phyloP scores from a whole-genome alignment of 768 basidiomycete genomes.

The Kwoniella sp. region DNA sequence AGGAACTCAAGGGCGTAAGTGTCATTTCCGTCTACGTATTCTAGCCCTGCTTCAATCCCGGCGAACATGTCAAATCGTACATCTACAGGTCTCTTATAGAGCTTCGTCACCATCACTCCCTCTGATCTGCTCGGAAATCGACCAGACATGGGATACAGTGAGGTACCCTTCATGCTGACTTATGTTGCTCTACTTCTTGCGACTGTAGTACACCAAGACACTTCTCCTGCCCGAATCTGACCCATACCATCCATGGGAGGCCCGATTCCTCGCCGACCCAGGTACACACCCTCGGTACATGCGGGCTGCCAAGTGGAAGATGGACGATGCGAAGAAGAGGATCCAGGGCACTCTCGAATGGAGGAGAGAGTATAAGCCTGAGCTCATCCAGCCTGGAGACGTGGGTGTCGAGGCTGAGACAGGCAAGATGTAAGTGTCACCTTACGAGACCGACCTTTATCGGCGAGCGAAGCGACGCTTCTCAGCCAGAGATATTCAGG shows the following conservation, averaged over 20 bases:
- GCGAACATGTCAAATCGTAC: neutral
- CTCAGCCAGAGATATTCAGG: too few relatives aligned
- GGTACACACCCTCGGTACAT: slow-evolving; percentile 71
- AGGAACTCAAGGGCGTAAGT: slow-evolving; percentile 67
- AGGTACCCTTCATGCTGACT: neutral
- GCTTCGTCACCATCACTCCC: neutral
- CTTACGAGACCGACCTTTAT: neutral
- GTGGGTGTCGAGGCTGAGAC: slow-evolving; percentile 74
- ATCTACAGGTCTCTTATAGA: neutral
- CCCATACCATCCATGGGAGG: slow-evolving; percentile 75
- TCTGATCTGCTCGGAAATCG: neutral
- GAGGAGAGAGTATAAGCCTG: slow-evolving; percentile 81
- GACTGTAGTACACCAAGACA: slow-evolving; percentile 68
- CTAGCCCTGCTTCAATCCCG: too few relatives aligned
- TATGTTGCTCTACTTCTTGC: too few relatives aligned
- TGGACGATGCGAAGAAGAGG: slow-evolving; percentile 73
- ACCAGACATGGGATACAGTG: neutral
- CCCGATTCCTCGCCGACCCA: slow-evolving; percentile 73
- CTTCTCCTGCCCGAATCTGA: slow-evolving; percentile 69
- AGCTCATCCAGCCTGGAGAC: slow-evolving; percentile 78
- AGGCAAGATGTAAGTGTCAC: slow-evolving; percentile 74
- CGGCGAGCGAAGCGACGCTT: neutral
- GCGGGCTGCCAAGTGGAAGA: slow-evolving; percentile 82
- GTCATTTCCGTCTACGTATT: neutral
- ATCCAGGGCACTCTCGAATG: slow-evolving; percentile 79